phyloP scores from a whole-genome alignment of 2,329 filamentous ascomycete species.

The Ophiocordyceps polyrhachis-furcata region DNA sequence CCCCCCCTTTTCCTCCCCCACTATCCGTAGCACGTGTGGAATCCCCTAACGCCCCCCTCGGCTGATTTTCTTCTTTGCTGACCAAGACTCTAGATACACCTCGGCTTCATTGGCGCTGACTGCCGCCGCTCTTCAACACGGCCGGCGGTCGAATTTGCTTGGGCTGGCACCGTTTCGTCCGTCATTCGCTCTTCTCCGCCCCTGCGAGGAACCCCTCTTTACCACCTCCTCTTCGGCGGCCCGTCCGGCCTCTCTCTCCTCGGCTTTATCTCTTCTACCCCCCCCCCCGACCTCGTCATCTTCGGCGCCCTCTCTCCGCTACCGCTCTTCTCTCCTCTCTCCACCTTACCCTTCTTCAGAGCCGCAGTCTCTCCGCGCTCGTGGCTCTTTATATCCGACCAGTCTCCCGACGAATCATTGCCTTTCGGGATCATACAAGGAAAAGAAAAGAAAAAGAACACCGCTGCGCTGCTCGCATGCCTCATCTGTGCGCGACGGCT shows the following conservation, averaged over 20 bases:
- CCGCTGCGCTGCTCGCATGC: slow-evolving; percentile 11
- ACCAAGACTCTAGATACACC: background rate
- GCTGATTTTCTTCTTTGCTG: background rate
- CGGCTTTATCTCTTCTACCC: background rate
- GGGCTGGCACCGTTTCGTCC: background rate
- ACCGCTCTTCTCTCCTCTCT: background rate
- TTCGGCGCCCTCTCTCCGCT: background rate
- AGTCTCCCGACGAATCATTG: background rate
- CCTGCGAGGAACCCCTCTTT: background rate
- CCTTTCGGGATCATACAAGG: background rate
- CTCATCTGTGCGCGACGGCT: slow-evolving; percentile 16
- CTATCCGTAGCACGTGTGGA: background rate
- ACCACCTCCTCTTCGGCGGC: background rate
- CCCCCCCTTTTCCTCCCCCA: too few relatives aligned
- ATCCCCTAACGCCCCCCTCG: background rate
- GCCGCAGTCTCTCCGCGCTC: background rate
- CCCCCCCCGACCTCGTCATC: too few relatives aligned
- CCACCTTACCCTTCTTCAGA: background rate
- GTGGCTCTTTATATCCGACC: background rate
- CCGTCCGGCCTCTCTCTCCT: background rate
- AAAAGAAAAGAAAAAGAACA: background rate
- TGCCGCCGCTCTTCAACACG: background rate
- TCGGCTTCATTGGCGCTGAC: background rate
- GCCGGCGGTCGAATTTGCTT: background rate
- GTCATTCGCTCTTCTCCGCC: background rate